Evolutionary conservation across 1,139 yeast species (phyloP), one percentile per base, ranked within the genome.

Genomic region (Cylindricascospora bacillispora): DNA sequence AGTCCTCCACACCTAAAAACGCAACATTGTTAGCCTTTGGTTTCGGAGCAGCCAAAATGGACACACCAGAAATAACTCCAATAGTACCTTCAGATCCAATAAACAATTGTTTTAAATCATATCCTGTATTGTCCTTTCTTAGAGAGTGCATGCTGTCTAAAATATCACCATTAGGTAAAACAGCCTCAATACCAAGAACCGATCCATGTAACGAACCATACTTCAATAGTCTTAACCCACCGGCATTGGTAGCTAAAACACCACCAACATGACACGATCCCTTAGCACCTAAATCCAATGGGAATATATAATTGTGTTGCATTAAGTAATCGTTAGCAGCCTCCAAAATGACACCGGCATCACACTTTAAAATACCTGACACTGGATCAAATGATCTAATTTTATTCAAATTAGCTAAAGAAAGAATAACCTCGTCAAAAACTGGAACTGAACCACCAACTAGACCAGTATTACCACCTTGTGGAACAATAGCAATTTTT

Each of bases 201-300:
- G 82, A 63, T 7, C 98, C 98, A 48, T 86, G 98, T 38, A 86
- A 67, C 5, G 95, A 82, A 2, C 97, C 97, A 51, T 85, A 86
- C 44, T 94, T 69, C 43, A 86, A 62, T 35, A 86, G 62, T 49
- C 97, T 67, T 45, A 86, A 65, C 0, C 98, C 98, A 48, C 98
- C 97, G 4, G 98, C 97, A 52, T 86, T 86, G 13, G 95, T 85
- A 5, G 97, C 94, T 24, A 83, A 93, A 35, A 77, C 82, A 37
- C 97, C 98, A 41, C 97, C 97, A 39, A 86, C 78, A 45, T 83
- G 93, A 55, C 98, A 86, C 3, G 95, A 83, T 12, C 98, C 98
- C 59, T 86, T 86, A 27, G 98, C 97, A 31, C 98, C 98, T 37
- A 86, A 63, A 52, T 86, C 98, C 29, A 86, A 64, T 15, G 98